Percentiles rank a stretch among this genome's conserved stretches.
Evolutionary conservation across 208 protist species (phyloP).

Genomic region (Lotmaria passim): DNA sequence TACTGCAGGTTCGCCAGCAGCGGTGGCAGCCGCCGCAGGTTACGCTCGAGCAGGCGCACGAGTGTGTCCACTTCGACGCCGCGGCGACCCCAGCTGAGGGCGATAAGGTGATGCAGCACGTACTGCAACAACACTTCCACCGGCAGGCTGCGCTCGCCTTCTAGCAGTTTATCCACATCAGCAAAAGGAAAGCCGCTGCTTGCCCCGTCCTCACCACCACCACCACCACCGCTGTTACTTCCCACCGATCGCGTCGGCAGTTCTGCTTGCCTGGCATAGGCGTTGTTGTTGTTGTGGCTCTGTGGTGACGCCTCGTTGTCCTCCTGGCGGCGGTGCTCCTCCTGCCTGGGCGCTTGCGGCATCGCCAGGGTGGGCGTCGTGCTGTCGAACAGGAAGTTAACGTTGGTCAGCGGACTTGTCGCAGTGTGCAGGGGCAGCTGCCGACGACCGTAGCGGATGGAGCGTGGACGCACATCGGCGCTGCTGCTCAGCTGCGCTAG

Average conservation of each 20-base stretch:
- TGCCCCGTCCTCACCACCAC: too few species aligned
- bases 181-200: not conserved
- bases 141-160: constrained; percentile 46
- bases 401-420: constrained; percentile 21
- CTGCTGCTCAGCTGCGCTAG: constrained; percentile 13
- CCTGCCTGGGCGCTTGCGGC: not conserved
- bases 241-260: not conserved
- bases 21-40: constrained; percentile 68
- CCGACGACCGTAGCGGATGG: constrained; percentile 28
- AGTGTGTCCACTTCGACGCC: constrained; percentile 69
- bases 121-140: constrained; percentile 75
- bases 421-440: constrained; percentile 33
- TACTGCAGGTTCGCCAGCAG: constrained; percentile 66
- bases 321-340: not conserved
- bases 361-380: constrained; percentile 13
- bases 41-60: constrained; percentile 72
- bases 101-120: constrained; percentile 73
- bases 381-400: constrained; percentile 22
- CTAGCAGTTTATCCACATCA: constrained; percentile 12
- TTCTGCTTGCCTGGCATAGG: not conserved
- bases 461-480: constrained; percentile 23
- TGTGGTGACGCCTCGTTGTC: not conserved
- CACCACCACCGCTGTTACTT: too few species aligned
- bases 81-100: constrained; percentile 66
- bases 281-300: not conserved